Evolutionary conservation across 176 grass and related monocot species (phyloP).

Genomic region (Hyparrhenia diplandra): DNA sequence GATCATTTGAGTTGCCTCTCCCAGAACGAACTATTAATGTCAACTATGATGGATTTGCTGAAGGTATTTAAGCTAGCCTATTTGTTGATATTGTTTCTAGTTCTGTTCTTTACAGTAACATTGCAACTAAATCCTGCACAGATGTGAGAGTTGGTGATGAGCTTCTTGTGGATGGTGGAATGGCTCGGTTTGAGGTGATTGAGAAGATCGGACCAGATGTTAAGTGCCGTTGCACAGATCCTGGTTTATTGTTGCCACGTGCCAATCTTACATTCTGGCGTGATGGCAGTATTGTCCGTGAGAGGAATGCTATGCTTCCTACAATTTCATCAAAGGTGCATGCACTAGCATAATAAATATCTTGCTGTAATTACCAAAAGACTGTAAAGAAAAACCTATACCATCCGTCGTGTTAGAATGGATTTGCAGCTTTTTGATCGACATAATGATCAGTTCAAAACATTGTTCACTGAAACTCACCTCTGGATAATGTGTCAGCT

Average conservation of each 20-base stretch:
- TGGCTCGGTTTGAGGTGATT: constrained; percentile 94
- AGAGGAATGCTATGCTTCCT: constrained; percentile 95
- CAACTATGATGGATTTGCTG: constrained; percentile 95
- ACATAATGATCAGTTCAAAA: not conserved
- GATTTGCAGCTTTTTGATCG: not conserved
- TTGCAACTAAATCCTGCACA: constrained; percentile 31
- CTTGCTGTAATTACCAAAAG: constrained; percentile 1
- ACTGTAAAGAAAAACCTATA: not conserved
- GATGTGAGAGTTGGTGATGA: constrained; percentile 95
- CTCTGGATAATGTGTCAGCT: not conserved
- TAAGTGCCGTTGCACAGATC: constrained; percentile 88
- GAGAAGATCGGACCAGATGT: constrained; percentile 94
- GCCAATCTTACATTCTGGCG: constrained; percentile 97
- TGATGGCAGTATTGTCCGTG: constrained; percentile 76
- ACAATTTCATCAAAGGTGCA: constrained; percentile 99
- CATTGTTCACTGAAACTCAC: not conserved
- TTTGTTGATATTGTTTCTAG: constrained; percentile 12
- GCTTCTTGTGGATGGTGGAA: constrained; percentile 94
- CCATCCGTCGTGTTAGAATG: not conserved
- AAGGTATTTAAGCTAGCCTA: constrained; percentile 52
- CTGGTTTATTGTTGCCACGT: constrained; percentile 84
- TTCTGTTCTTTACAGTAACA: not conserved
- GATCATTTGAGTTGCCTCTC: constrained; percentile 79
- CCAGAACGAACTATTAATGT: constrained; percentile 86
- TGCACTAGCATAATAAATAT: constrained; percentile 5